phyloP scores from a whole-genome alignment of 1,284 basidiomycete species.

The Cryptococcus jaspeensis region DNA sequence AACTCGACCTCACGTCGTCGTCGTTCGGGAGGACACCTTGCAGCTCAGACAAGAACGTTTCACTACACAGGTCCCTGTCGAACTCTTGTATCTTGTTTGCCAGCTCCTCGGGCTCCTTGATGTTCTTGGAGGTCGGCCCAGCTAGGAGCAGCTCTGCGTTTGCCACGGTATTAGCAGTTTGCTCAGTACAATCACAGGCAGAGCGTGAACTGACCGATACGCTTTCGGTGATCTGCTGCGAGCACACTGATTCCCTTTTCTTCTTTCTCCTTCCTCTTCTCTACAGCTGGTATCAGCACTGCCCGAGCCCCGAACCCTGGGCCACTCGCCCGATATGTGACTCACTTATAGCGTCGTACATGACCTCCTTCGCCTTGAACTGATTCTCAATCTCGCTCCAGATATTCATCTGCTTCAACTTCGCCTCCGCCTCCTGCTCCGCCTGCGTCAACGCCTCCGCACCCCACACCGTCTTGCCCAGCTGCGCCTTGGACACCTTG shows the following conservation, averaged over 20 bases:
- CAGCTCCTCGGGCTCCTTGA: slow-evolving; percentile 73
- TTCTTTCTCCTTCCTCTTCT: slow-evolving; percentile 74
- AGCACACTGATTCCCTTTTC: slow-evolving; percentile 87
- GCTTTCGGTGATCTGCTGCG: slow-evolving; percentile 83
- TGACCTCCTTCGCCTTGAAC: slow-evolving; percentile 94
- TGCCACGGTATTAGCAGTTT: slow-evolving; percentile 6
- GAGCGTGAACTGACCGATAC: slow-evolving; percentile 64
- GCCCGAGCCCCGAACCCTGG: background rate
- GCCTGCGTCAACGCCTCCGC: slow-evolving; percentile 61
- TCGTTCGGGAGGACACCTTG: slow-evolving; percentile 82
- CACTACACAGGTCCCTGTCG: slow-evolving; percentile 78
- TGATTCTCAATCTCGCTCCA: slow-evolving; percentile 98
- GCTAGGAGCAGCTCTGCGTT: slow-evolving; percentile 80
- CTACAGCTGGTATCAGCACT: slow-evolving; percentile 48
- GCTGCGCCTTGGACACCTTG: slow-evolving; percentile 77
- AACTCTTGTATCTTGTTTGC: slow-evolving; percentile 79
- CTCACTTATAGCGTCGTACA: slow-evolving; percentile 55
- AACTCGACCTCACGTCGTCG: slow-evolving; percentile 64
- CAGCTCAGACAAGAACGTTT: slow-evolving; percentile 81
- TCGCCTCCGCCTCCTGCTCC: slow-evolving; percentile 73
- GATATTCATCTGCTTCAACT: slow-evolving; percentile 77
- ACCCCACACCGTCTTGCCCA: slow-evolving; percentile 85
- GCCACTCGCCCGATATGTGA: too few relatives aligned
- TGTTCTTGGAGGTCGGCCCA: slow-evolving; percentile 64
- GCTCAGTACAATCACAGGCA: slow-evolving; percentile 11